phyloP scores from a whole-genome alignment of 371 early-diverging fungal genomes.

The Apophysomyces trapeziformis region DNA sequence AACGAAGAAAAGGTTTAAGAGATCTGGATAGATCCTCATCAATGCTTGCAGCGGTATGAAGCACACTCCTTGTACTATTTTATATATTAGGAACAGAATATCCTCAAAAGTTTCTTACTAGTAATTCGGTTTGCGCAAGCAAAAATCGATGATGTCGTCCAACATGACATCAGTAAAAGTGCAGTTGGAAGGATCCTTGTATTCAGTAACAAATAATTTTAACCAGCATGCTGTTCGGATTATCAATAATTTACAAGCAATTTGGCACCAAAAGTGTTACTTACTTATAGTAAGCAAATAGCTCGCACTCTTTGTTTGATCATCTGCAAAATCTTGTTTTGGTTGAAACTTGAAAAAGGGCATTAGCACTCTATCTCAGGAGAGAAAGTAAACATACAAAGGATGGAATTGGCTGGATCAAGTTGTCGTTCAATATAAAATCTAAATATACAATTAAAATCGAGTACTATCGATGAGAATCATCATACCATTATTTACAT shows the following conservation, averaged over 20 bases:
- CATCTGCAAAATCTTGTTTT: background rate
- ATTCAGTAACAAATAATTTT: conserved; percentile 35
- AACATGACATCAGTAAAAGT: conserved; percentile 28
- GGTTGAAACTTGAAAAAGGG: conserved; percentile 3
- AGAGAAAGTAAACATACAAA: conserved; percentile 20
- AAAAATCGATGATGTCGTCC: conserved; percentile 43
- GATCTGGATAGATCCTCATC: conserved; percentile 23
- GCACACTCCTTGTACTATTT: conserved; percentile 38
- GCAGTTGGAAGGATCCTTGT: conserved; percentile 8
- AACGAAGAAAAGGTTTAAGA: conserved; percentile 38
- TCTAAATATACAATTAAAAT: conserved; percentile 16
- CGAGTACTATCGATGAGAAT: background rate
- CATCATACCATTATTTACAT: conserved; percentile 34
- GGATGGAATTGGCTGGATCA: conserved; percentile 28
- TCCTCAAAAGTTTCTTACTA: conserved; percentile 34
- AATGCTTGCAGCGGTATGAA: conserved; percentile 24
- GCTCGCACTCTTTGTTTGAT: conserved; percentile 28
- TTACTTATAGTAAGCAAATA: conserved; percentile 49
- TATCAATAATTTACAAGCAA: background rate
- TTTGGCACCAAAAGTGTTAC: background rate
- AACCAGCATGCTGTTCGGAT: conserved; percentile 42
- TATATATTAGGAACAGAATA: background rate
- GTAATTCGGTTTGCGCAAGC: conserved; percentile 38
- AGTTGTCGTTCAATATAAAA: conserved; percentile 23
- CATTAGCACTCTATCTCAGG: background rate